phyloP scores from a whole-genome alignment of 2,329 filamentous ascomycete species.

The Cercospora brassicicola region DNA sequence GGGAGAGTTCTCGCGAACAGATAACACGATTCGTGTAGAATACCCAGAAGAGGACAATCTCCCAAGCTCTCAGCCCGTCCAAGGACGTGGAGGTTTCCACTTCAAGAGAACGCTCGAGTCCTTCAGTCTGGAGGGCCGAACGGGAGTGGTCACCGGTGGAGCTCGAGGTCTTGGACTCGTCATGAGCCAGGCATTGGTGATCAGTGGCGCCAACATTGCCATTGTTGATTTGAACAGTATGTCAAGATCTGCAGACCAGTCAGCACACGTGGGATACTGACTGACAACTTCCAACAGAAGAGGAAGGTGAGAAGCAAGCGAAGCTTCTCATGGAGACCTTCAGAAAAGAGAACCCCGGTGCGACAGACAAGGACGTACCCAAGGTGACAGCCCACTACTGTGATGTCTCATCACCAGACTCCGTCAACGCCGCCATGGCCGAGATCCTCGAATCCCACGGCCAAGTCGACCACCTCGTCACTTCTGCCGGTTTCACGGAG shows the following conservation, averaged over 20 bases:
- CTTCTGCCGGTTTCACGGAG: conserved; percentile 94
- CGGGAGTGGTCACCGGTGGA: conserved; percentile 84
- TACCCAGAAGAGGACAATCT: conserved; percentile 79
- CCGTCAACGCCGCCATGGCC: conserved; percentile 70
- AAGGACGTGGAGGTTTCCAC: conserved; percentile 75
- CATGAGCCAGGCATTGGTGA: conserved; percentile 88
- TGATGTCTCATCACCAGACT: conserved; percentile 78
- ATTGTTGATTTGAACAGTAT: conserved; percentile 90
- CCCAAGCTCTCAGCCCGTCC: conserved; percentile 68
- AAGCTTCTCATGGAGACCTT: conserved; percentile 72
- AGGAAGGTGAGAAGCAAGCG: conserved; percentile 79
- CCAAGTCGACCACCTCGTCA: conserved; percentile 88
- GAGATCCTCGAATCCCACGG: conserved; percentile 70
- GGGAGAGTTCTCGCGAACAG: conserved; percentile 75
- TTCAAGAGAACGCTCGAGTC: conserved; percentile 80
- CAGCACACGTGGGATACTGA: background rate
- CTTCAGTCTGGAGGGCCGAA: conserved; percentile 82
- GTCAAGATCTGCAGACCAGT: too few relatives aligned
- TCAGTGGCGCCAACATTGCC: conserved; percentile 83
- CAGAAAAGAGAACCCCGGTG: conserved; percentile 73
- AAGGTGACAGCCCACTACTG: conserved; percentile 87
- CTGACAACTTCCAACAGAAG: conserved; percentile 56
- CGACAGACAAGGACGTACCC: conserved; percentile 62
- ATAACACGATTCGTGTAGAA: conserved; percentile 73
- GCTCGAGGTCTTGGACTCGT: conserved; percentile 85